Conservation (phyloP, 805 yeast genomes). For the Pichia cephalocereana region DNA sequence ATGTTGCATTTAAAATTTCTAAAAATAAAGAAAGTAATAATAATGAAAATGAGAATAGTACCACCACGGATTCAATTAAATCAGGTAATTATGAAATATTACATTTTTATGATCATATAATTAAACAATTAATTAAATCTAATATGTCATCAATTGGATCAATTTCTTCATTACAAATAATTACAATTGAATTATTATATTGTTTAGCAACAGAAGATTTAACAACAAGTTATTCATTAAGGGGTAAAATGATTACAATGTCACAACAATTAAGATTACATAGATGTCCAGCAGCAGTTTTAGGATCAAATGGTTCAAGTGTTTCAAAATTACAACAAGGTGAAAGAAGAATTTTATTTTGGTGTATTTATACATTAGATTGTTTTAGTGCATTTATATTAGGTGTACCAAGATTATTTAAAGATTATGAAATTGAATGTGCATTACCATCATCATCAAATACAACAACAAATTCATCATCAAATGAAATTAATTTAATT, state of each 20-base stretch:
- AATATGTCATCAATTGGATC: conserved; percentile 54
- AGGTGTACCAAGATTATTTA: conserved; percentile 75
- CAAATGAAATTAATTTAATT: conserved; percentile 43
- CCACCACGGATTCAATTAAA: background rate
- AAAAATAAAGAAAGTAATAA: conserved; percentile 1
- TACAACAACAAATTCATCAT: conserved; percentile 22
- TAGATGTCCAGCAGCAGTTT: conserved; percentile 77
- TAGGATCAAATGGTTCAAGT: conserved; percentile 55
- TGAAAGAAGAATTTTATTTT: conserved; percentile 71
- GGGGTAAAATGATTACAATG: conserved; percentile 73
- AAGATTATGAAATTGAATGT: conserved; percentile 79
- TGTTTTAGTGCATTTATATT: conserved; percentile 62
- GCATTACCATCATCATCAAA: conserved; percentile 48
- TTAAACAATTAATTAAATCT: conserved; percentile 54
- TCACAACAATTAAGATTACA: conserved; percentile 79
- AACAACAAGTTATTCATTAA: conserved; percentile 60
- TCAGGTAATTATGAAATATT: conserved; percentile 25
- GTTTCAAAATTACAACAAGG: conserved; percentile 68
- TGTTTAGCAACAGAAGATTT: conserved; percentile 67
- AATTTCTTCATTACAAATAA: conserved; percentile 58
- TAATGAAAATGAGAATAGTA: conserved; percentile 1
- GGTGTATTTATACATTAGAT: conserved; percentile 78
- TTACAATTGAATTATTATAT: conserved; percentile 60
- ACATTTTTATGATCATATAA: conserved; percentile 49
- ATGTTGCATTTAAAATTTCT: conserved; percentile 3